A percentile compares a stretch with the other conserved stretches of the same genome.
Evolutionary conservation across 2,329 filamentous ascomycete genomes (phyloP).

Genomic region (Ophiocordyceps camponoti-leonardi): DNA sequence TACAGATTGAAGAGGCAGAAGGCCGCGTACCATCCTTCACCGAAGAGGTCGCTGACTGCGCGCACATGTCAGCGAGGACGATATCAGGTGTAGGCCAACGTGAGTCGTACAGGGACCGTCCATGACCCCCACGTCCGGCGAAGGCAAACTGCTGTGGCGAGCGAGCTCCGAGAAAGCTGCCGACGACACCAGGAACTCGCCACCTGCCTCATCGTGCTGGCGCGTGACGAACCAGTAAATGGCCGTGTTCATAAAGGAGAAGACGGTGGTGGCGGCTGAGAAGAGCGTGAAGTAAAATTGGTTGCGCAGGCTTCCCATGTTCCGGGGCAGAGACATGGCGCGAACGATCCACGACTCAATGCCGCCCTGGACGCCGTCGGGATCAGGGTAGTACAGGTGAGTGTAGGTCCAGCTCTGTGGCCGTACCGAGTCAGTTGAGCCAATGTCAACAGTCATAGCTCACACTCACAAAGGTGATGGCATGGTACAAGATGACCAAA

Average conservation of each 20-base stretch:
- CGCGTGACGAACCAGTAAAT: conserved; percentile 30
- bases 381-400: conserved; percentile 29
- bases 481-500: conserved; percentile 26
- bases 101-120: conserved; percentile 1
- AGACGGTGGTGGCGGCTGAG: conserved; percentile 27
- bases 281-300: conserved; percentile 32
- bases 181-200: not conserved
- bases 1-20: conserved; percentile 30
- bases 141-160: not conserved
- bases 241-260: conserved; percentile 29
- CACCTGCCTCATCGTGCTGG: conserved; percentile 8
- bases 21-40: conserved; percentile 27
- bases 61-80: conserved; percentile 5
- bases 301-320: conserved; percentile 21
- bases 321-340: conserved; percentile 26
- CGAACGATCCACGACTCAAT: conserved; percentile 19
- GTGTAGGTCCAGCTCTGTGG: conserved; percentile 32
- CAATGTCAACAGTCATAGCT: not conserved
- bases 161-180: not conserved
- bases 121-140: not conserved
- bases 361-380: conserved; percentile 17
- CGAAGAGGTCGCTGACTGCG: conserved; percentile 30
- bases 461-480: conserved; percentile 26
- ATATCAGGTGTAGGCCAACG: not conserved
- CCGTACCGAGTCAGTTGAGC: not conserved